Base-by-base conservation (phyloP, 371 early-diverging fungal genomes). In the Sporodiniella umbellata region DNA sequence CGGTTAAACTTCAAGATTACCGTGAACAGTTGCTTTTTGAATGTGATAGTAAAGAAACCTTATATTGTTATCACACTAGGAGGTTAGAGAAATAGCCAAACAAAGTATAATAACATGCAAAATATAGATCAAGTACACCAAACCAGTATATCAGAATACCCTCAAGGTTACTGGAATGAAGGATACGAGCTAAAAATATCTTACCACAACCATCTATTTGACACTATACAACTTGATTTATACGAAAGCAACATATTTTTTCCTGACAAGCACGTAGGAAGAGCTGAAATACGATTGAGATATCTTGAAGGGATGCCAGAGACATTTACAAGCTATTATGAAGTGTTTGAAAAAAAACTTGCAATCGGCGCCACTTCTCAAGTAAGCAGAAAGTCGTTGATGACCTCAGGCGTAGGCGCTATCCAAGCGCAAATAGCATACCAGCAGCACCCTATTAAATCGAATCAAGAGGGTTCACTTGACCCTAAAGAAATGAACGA, bases 201-300 rank as follows among this genome's bases (percentile, higher is more conserved):
- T 6, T 87, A 84, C 37, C 90, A 89, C 50, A 72, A 78, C 37
- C 90, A 89, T 66, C 65, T 89, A 5, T 89, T 89, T 65, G 88
- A 83, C 35, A 75, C 79, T 18, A 58, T 63, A 2, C 65, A 89
- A 58, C 64, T 90, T 17, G 90, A 90, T 54, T 56, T 90, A 10
- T 88, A 84, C 45, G 85, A 88, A 38, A 68, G 51, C 47, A 70
- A 74, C 46, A 51, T 70, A 1, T 60, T 90, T 22, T 69, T 88
- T 10, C 66, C 84, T 4, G 87, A 90, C 51, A 69, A 67, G 28
- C 81, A 83, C 47, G 56, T 86, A 7, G 90, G 90, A 1, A 71
- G 90, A 43, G 78, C 83, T 6, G 90, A 88, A 57, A 82, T 90
- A 19, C 72, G 82, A 14, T 43, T 88, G 8, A 66, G 75, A 10